These are phyloP conservation scores for Sanghuangporus sanghuang DNA, from an alignment of 1,284 basidiomycete species.

Conservation along the genomic window DNA sequence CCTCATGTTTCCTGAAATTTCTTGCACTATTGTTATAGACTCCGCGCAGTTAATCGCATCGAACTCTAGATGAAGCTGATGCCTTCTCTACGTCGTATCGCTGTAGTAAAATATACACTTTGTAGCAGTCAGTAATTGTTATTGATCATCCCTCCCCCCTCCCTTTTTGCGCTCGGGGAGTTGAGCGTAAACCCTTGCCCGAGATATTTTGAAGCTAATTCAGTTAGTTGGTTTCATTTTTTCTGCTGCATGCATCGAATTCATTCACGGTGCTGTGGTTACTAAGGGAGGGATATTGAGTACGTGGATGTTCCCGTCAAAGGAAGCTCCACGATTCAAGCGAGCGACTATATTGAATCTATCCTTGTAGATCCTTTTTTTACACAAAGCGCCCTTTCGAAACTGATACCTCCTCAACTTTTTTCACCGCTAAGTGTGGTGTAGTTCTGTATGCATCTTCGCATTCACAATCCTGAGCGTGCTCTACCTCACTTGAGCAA, in stretches of 20 bases:
- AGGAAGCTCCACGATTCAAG: conserved; percentile 31
- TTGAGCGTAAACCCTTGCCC: too few relatives aligned
- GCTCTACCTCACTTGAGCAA: conserved; percentile 26
- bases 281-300: conserved; percentile 34
- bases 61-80: neutral
- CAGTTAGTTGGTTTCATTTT: too few relatives aligned
- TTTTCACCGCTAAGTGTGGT: conserved; percentile 20
- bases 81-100: neutral
- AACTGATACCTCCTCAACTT: neutral
- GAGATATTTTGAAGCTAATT: too few relatives aligned
- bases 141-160: too few relatives aligned
- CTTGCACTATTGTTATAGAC: neutral
- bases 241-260: too few relatives aligned
- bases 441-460: conserved; percentile 23
- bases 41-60: neutral
- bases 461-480: conserved; percentile 26
- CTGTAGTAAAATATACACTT: too few relatives aligned
- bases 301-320: conserved; percentile 35
- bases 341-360: conserved; percentile 34
- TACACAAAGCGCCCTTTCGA: neutral
- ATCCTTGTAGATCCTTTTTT: conserved; percentile 27
- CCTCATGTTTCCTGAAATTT: neutral
- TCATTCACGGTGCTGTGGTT: too few relatives aligned
- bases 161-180: too few relatives aligned
- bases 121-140: too few relatives aligned